Base-by-base conservation (phyloP, 116 monocot genomes). In the Zostera marina region DNA sequence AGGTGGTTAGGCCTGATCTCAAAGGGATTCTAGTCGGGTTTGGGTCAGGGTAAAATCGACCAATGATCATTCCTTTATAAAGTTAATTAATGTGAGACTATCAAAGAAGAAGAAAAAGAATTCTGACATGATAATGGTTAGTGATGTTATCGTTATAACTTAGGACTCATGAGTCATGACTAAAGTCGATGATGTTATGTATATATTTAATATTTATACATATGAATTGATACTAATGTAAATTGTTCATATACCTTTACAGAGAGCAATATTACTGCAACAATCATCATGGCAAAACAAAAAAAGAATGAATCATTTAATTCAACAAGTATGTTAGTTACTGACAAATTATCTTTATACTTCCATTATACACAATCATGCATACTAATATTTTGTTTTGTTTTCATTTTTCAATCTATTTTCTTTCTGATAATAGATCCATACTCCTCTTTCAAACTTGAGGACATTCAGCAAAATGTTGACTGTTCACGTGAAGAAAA, bases 251-350 rank as follows among this genome's bases (percentile, higher is more conserved):
- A 13, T 63, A 52, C 9, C 47, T 55, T 71, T 13, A 22, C 77
- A 94, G 94, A 84, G 79, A 88, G 72, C 84, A 61, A 53, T 84
- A 51, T 61, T 94, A 66, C 79, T 82, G 45, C 88, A 88, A 63
- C 88, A 88, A 59, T 75, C 88, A 45, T 84, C 85, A 23, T 94
- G 94, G 94, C 94, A 94, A 70, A 88, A 79, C 70, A 94, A 74
- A 63, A 56, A 77, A 47, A 72, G 88, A 68, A 94, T 88, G 79
- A 72, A 75, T 68, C 70, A 77, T 73, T 73, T 94, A 22, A 77
- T 94, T 61, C 88, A 94, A 62, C 88, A 94, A 70, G 94, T 88
- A 79, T 60, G 68, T 60, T 68, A 14, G 38, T 58, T 3, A 24
- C 49, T 41, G 5, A 41, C 5, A 32, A 12, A 48, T 47, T 11